phyloP scores from a whole-genome alignment of 2,329 filamentous ascomycete genomes.

The Epichloe gansuensis region DNA sequence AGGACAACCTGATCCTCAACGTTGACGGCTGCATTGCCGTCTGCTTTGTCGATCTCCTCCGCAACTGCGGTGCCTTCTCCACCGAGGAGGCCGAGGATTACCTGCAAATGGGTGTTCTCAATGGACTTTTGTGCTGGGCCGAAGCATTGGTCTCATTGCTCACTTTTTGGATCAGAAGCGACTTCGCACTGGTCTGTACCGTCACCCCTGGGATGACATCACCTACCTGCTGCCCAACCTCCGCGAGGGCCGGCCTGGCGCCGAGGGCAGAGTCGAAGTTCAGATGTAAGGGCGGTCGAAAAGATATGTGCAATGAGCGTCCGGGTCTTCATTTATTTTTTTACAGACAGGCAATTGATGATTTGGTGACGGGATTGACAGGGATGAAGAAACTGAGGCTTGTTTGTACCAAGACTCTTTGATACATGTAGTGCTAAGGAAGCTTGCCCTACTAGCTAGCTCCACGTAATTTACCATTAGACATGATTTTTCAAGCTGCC shows the following conservation, averaged over 20 bases:
- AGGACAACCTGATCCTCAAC: slow-evolving; percentile 99
- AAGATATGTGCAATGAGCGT: slow-evolving; percentile 11
- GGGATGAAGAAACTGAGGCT: background rate
- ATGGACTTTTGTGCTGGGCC: slow-evolving; percentile 97
- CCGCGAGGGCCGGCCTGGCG: slow-evolving; percentile 55
- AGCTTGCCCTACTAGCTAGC: slow-evolving; percentile 11
- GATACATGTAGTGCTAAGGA: slow-evolving; percentile 23
- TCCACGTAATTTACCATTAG: slow-evolving; percentile 13
- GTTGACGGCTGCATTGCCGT: slow-evolving; percentile 97
- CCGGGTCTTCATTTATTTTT: slow-evolving; percentile 13
- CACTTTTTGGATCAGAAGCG: slow-evolving; percentile 99
- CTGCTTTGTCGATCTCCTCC: slow-evolving; percentile 95
- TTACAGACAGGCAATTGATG: slow-evolving; percentile 19
- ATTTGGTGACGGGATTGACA: slow-evolving; percentile 14
- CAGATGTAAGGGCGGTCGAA: slow-evolving; percentile 42
- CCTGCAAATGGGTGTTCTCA: slow-evolving; percentile 96
- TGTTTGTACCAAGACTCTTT: slow-evolving; percentile 7
- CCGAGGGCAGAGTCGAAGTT: slow-evolving; percentile 83
- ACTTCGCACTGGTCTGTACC: slow-evolving; percentile 94
- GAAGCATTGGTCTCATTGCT: slow-evolving; percentile 96
- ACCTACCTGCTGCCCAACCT: slow-evolving; percentile 85
- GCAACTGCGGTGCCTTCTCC: slow-evolving; percentile 96
- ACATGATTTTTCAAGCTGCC: slow-evolving; percentile 11
- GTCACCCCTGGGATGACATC: slow-evolving; percentile 98
- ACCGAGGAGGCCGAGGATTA: slow-evolving; percentile 97